Evolutionary conservation across 257 asterid species (phyloP).

Genomic region (Penstemon eatonii): DNA sequence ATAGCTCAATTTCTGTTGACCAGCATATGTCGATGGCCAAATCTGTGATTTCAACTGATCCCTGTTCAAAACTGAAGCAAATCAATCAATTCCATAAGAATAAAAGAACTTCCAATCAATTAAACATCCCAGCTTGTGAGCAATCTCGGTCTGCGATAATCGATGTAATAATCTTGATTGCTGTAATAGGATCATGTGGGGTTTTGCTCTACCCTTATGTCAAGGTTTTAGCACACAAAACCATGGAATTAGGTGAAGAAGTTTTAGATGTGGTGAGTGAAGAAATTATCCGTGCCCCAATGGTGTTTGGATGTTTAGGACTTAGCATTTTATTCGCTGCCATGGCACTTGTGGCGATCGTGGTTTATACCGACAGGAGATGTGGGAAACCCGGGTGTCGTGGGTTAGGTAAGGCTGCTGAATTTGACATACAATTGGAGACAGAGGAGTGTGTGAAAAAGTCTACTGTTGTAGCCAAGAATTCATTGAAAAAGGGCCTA

Average conservation of each 20-base stretch:
- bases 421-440: slow-evolving; percentile 87
- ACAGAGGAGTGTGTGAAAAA: slow-evolving; percentile 70
- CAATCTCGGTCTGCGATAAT: slow-evolving; percentile 69
- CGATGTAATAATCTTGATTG: slow-evolving; percentile 71
- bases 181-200: slow-evolving; percentile 69
- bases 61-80: slow-evolving; percentile 47
- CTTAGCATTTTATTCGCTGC: slow-evolving; percentile 65
- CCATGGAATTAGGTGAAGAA: slow-evolving; percentile 51
- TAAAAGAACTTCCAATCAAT: slow-evolving; percentile 34
- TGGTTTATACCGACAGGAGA: slow-evolving; percentile 45
- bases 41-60: slow-evolving; percentile 52
- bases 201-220: slow-evolving; percentile 69
- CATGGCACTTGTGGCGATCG: slow-evolving; percentile 61
- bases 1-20: slow-evolving; percentile 61
- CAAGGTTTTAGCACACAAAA: slow-evolving; percentile 36
- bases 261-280: slow-evolving; percentile 54
- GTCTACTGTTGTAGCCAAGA: slow-evolving; percentile 33
- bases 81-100: slow-evolving; percentile 44
- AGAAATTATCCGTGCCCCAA: slow-evolving; percentile 69
- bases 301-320: slow-evolving; percentile 86
- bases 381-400: slow-evolving; percentile 82
- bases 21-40: slow-evolving; percentile 64
- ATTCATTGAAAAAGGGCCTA: slow-evolving; percentile 62
- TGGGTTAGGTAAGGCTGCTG: slow-evolving; percentile 82
- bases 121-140: slow-evolving; percentile 66